phyloP scores from a whole-genome alignment of 2,329 filamentous ascomycete species.

The Claviceps pazoutovae region DNA sequence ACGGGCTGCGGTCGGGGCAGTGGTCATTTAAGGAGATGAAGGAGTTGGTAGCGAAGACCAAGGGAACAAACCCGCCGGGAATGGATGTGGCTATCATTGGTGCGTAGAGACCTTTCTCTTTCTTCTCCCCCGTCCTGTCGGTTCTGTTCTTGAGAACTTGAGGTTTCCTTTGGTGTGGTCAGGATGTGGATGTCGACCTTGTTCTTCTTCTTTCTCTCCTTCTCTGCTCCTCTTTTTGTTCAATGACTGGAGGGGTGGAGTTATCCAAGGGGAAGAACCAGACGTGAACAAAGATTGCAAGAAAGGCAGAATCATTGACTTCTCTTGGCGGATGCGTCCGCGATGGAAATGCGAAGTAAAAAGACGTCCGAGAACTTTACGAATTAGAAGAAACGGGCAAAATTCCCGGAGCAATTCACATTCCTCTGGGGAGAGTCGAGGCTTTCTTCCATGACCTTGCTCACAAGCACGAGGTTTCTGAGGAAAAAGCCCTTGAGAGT shows the following conservation, averaged over 20 bases:
- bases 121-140: too few relatives aligned
- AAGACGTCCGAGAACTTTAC: constrained; percentile 58
- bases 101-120: constrained; percentile 12
- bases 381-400: constrained; percentile 51
- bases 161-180: too few relatives aligned
- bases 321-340: too few relatives aligned
- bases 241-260: background rate
- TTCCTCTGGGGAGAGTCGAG: constrained; percentile 63
- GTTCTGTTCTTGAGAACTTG: background rate
- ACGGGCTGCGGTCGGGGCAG: constrained; percentile 16
- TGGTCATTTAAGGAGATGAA: constrained; percentile 38
- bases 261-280: background rate
- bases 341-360: too few relatives aligned
- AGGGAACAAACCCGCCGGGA: constrained; percentile 6
- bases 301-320: background rate
- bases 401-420: constrained; percentile 71
- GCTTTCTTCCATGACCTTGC: constrained; percentile 60
- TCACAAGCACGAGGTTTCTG: constrained; percentile 12
- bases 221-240: background rate
- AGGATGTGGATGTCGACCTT: too few relatives aligned
- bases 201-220: background rate
- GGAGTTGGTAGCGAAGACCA: constrained; percentile 17
- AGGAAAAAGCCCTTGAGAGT: constrained; percentile 68
- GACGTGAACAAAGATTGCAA: background rate
- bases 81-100: constrained; percentile 29